Base-by-base conservation (phyloP, 805 yeast genomes). In the Pichia rugopelliculosa region DNA sequence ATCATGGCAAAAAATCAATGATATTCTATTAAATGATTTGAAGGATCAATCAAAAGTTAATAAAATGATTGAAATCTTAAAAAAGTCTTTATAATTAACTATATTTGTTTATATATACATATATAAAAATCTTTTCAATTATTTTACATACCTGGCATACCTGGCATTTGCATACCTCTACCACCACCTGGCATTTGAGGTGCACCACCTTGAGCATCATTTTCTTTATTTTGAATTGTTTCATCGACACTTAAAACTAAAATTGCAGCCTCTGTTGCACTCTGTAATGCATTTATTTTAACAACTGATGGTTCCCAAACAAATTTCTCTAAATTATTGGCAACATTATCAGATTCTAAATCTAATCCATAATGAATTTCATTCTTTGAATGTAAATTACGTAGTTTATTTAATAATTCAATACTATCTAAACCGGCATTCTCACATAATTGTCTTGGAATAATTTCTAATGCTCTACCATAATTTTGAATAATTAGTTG, bases 271-370 rank as follows among this genome's bases (percentile, higher is more conserved):
- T 93, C 99, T 12, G 96, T 84, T 22, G 99, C 99, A 59, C 95
- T 83, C 65, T 82, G 84, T 50, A 93, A 71, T n/a, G 98, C 97
- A 65, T 93, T 93, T 51, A 80, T 77, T 70, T 93, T 93, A 45
- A 91, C 95, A 58, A 93, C 76, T 39, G 96, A 83, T 4, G 99
- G 99, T 68, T 93, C 99, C 99, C 99, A 93, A 48, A 93, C 95
- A 60, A 87, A 91, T 52, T 75, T 79, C 45, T 77, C 81, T 73
- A 89, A 79, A 63, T 90, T 93, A 66, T 91, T 83, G 41, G 89
- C 89, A 51, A 89, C 82, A 37, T 74, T 65, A 64, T 88, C 98
- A 51, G 79, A 79, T 50, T 80, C 85, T 71, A 93, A 93, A 69
- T 93, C 96, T 51, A 93, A 80, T 56, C 99, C 99, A 53, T 74